Evolutionary conservation across 306 rosid species (phyloP).

Genomic region (Lathyrus aphaca): DNA sequence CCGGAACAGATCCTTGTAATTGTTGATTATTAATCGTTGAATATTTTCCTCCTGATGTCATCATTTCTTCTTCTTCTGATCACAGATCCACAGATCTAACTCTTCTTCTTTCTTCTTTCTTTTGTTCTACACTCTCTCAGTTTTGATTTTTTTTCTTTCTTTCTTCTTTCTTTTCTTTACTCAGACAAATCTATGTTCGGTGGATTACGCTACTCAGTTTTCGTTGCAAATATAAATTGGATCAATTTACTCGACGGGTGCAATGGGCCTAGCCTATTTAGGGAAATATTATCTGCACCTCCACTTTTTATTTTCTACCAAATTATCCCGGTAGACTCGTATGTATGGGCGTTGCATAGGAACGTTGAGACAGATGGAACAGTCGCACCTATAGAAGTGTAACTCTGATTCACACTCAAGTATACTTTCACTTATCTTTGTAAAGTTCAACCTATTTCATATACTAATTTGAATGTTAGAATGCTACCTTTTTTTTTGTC

Average conservation of each 20-base stretch:
- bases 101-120: not conserved
- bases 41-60: conserved; percentile 90
- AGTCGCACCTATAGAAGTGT: no score
- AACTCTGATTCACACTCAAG: no score
- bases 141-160: not conserved
- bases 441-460: no score
- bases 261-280: not conserved
- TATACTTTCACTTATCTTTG: no score
- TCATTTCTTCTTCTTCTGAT: conserved; percentile 54
- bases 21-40: conserved; percentile 68
- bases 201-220: not conserved
- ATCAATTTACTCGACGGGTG: not conserved
- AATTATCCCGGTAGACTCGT: not conserved
- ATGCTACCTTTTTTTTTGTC: no score
- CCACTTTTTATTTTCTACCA: not conserved
- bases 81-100: conserved; percentile 20
- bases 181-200: not conserved
- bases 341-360: no score
- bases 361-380: no score
- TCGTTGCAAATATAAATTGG: not conserved
- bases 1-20: conserved; percentile 90
- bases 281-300: not conserved
- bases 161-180: conserved; percentile 1
- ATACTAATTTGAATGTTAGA: no score
- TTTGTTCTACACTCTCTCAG: not conserved